Evolutionary conservation across 345 rosid species (phyloP).

Genomic region (Raphanus raphanistrum): DNA sequence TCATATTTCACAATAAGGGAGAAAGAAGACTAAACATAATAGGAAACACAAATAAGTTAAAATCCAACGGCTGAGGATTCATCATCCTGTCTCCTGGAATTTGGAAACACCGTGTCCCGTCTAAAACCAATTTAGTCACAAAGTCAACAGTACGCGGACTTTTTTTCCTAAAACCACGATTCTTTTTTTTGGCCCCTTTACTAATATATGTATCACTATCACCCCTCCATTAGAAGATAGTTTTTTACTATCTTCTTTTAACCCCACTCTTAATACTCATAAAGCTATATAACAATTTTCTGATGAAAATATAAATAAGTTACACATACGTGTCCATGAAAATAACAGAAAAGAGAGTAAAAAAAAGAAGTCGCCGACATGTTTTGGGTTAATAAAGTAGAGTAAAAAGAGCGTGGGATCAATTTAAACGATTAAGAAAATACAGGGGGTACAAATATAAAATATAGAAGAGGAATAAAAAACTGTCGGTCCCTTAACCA

Average conservation of each 20-base stretch:
- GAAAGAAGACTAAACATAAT: slow-evolving; percentile 16
- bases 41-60: slow-evolving; percentile 21
- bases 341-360: neutral
- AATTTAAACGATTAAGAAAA: neutral
- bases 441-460: slow-evolving; percentile 41
- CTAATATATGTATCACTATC: neutral
- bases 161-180: neutral
- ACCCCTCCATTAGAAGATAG: neutral
- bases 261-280: neutral
- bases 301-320: neutral
- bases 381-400: neutral
- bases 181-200: slow-evolving; percentile 27
- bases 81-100: neutral
- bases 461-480: neutral
- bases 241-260: neutral
- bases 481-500: slow-evolving; percentile 65
- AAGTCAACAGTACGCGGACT: slow-evolving; percentile 31
- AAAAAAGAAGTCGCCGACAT: slow-evolving; percentile 25
- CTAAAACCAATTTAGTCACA: slow-evolving; percentile 17
- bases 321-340: neutral
- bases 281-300: neutral
- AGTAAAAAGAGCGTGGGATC: neutral
- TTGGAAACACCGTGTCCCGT: slow-evolving; percentile 19
- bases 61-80: slow-evolving; percentile 35
- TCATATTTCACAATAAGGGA: neutral